A percentile compares a stretch with the other conserved stretches of the same genome.
Conservation (phyloP, 2,329 filamentous ascomycete genomes). For the Reticulascus tulasneorum region DNA sequence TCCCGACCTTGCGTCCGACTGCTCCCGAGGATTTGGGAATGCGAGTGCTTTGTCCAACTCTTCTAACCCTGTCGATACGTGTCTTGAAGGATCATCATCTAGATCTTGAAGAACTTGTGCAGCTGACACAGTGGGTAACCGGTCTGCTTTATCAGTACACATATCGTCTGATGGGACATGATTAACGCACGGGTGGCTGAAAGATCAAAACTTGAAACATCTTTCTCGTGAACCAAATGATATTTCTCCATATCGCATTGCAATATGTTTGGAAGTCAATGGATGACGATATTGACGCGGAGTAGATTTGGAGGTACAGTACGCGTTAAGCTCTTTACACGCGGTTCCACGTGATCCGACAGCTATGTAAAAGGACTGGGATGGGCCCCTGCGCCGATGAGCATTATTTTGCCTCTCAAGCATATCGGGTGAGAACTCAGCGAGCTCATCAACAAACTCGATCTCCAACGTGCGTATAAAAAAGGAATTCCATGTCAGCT, state of each 20-base stretch:
- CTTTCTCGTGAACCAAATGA: conserved; percentile 55
- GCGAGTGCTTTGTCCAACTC: conserved; percentile 48
- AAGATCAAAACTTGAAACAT: conserved; percentile 57
- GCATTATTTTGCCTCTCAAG: too few relatives aligned
- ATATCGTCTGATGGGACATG: conserved; percentile 2
- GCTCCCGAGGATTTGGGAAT: conserved; percentile 16
- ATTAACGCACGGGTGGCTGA: conserved; percentile 45
- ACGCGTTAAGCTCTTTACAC: background rate
- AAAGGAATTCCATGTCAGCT: too few relatives aligned
- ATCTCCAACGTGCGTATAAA: too few relatives aligned
- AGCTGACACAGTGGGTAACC: conserved; percentile 72
- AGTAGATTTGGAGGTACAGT: conserved; percentile 8
- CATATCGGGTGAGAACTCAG: too few relatives aligned
- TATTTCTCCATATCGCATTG: conserved; percentile 27
- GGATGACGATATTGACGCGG: too few relatives aligned
- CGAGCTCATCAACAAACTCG: too few relatives aligned
- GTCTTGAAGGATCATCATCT: conserved; percentile 43
- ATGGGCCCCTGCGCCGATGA: too few relatives aligned
- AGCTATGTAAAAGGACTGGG: too few relatives aligned
- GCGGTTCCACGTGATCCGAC: too few relatives aligned
- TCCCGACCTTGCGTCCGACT: conserved; percentile 23
- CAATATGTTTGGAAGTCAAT: background rate
- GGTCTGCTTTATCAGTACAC: conserved; percentile 48
- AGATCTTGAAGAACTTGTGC: conserved; percentile 65
- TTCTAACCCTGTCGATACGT: conserved; percentile 53